Conservation (phyloP, 768 basidiomycete species). For the Suillus decipiens region DNA sequence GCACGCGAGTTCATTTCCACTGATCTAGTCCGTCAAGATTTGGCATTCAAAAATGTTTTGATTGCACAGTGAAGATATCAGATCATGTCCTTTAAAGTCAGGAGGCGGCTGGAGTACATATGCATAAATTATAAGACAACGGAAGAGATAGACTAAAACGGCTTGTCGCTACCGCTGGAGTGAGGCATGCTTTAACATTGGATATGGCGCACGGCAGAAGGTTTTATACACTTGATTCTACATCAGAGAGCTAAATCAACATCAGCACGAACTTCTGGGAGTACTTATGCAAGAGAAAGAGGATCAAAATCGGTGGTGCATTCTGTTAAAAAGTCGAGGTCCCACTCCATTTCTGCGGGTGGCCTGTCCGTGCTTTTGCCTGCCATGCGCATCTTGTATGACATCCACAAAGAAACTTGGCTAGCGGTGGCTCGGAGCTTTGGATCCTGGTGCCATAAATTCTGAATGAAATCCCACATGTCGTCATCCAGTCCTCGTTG, state of each 20-base stretch:
- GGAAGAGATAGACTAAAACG: background rate
- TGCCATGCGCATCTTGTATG: conserved; percentile 17
- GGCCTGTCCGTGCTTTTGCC: background rate
- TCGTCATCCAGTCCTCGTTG: conserved; percentile 30
- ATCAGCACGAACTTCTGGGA: background rate
- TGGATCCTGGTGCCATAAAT: conserved; percentile 31
- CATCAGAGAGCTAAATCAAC: background rate
- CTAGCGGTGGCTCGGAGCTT: conserved; percentile 27
- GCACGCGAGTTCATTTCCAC: background rate
- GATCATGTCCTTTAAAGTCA: background rate
- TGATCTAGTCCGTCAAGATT: background rate
- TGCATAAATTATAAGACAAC: background rate
- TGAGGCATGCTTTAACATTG: background rate
- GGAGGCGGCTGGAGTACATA: background rate
- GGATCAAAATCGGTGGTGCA: background rate
- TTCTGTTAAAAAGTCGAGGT: conserved; percentile 22
- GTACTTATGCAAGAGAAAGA: background rate
- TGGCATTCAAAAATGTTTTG: background rate
- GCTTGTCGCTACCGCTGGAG: background rate
- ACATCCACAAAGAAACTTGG: conserved; percentile 24
- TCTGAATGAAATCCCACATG: conserved; percentile 32
- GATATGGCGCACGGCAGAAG: background rate
- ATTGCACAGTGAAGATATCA: background rate
- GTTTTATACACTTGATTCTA: background rate
- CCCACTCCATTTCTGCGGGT: conserved; percentile 26